Base-by-base conservation (phyloP, 805 yeast genomes). In the Teunomyces lycoperdinae region DNA sequence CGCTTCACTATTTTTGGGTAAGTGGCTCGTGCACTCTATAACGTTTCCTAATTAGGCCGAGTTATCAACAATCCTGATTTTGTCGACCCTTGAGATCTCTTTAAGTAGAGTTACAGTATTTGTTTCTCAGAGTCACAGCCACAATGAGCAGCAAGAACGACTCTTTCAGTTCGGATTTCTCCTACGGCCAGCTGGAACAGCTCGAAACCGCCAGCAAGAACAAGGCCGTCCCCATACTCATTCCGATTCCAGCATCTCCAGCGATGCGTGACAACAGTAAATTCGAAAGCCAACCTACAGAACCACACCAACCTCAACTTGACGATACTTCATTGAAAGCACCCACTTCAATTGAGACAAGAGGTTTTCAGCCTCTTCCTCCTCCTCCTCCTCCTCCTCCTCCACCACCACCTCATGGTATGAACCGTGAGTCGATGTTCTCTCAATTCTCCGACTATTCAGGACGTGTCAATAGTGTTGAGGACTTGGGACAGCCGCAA, bases 381-480 rank as follows among this genome's bases (percentile, higher is more conserved):
- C 13, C 30, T 9, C 27, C 52, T 11, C 40, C 42, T 31, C 13
- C 34, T 11, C 27, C 30, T 8, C 40, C 42, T 27, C 13, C 34
- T 3, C 27, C 52, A 8, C 40, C 42, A 30, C 13, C 34, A 6
- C 27, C 30, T 3, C 40, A 44, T 24, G 33, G 33, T 17, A 34
- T 31, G 35, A 45, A 46, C 17, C 39, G 57, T 24, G 55, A 49
- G 44, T 51, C 55, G 32, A 51, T 51, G 45, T 39, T 50, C 26
- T 54, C 57, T n/a, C 46, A 39, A 42, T 47, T 50, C 29, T 56
- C 59, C 31, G 56, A 57, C 47, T 51, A 54, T 42, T 53, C 57
- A 6, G 62, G 61, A 1, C 58, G 57, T 35, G 52, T 62, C 36
- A 61, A 60, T 17, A 45, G 55, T 40, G 66, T 62, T 1, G 63